phyloP scores from a whole-genome alignment of 148 eudicot genomes.

The Salicornia ramosissima region DNA sequence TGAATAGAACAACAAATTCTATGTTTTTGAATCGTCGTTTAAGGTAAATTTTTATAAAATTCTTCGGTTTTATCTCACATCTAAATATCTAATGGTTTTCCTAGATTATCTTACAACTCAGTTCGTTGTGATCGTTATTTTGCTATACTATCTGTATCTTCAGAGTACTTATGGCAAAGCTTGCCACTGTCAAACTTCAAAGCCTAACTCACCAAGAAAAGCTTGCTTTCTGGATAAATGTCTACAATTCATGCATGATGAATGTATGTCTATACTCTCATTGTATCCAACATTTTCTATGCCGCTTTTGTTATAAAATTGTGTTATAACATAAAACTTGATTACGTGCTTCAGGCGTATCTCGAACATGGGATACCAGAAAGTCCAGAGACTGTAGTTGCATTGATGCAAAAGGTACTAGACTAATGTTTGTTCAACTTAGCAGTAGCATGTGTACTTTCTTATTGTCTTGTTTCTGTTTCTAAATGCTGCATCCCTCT shows the following conservation, averaged over 20 bases:
- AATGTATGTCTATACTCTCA: constrained; percentile 44
- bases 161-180: constrained; percentile 58
- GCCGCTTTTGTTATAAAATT: neutral
- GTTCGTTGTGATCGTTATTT: neutral
- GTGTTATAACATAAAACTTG: neutral
- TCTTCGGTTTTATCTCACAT: neutral
- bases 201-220: constrained; percentile 65
- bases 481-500: neutral
- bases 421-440: neutral
- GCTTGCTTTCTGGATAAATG: constrained; percentile 87
- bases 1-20: constrained; percentile 36
- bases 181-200: constrained; percentile 46
- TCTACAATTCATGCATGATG: constrained; percentile 83
- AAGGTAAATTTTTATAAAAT: constrained; percentile 31
- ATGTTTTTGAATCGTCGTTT: constrained; percentile 45
- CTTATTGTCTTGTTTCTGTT: neutral
- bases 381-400: constrained; percentile 51
- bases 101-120: too few relatives aligned
- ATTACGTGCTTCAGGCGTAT: constrained; percentile 51
- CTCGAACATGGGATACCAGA: constrained; percentile 69
- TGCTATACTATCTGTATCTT: neutral
- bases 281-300: neutral
- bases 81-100: neutral
- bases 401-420: constrained; percentile 72
- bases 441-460: neutral